These are phyloP conservation scores for Neofusicoccum sp. DNA, from an alignment of 2,329 filamentous ascomycete genomes.

Conservation along the genomic window DNA sequence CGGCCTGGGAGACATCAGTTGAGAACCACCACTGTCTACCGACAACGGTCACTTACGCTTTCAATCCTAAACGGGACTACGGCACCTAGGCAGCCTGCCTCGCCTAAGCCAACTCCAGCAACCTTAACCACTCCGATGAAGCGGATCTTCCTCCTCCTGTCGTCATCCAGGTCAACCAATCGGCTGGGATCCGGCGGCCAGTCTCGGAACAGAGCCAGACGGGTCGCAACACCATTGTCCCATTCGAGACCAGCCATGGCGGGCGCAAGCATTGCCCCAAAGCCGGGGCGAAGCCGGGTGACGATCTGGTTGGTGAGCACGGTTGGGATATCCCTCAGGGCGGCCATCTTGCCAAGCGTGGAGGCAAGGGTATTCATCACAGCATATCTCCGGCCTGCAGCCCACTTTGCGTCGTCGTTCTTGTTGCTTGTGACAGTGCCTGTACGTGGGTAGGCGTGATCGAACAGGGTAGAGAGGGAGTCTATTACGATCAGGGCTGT, in stretches of 20 bases:
- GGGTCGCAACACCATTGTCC: conserved; percentile 73
- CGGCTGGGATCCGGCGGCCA: conserved; percentile 43
- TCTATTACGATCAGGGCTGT: conserved; percentile 75
- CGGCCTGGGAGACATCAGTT: conserved; percentile 30
- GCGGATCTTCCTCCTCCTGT: conserved; percentile 34
- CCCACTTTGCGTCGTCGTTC: conserved; percentile 48
- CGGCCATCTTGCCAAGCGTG: conserved; percentile 67
- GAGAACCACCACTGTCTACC: conserved; percentile 24
- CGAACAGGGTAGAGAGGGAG: conserved; percentile 72
- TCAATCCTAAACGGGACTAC: conserved; percentile 52
- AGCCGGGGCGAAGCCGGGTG: conserved; percentile 71
- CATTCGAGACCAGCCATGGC: conserved; percentile 73
- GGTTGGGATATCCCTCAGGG: conserved; percentile 68
- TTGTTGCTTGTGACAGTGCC: conserved; percentile 41
- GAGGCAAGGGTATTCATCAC: conserved; percentile 66
- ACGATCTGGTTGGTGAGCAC: conserved; percentile 76
- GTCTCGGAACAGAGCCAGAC: conserved; percentile 77
- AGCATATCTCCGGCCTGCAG: conserved; percentile 51
- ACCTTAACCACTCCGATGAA: conserved; percentile 47
- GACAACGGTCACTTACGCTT: conserved; percentile 45
- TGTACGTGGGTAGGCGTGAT: conserved; percentile 69
- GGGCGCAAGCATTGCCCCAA: conserved; percentile 68
- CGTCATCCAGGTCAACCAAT: conserved; percentile 27
- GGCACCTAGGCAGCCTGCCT: conserved; percentile 43
- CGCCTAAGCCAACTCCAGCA: conserved; percentile 39